Percentiles rank a stretch among this genome's conserved stretches.
These are phyloP conservation scores for Paecilomyces sp. DNA, from an alignment of 2,329 filamentous ascomycete genomes.

Conservation along the genomic window DNA sequence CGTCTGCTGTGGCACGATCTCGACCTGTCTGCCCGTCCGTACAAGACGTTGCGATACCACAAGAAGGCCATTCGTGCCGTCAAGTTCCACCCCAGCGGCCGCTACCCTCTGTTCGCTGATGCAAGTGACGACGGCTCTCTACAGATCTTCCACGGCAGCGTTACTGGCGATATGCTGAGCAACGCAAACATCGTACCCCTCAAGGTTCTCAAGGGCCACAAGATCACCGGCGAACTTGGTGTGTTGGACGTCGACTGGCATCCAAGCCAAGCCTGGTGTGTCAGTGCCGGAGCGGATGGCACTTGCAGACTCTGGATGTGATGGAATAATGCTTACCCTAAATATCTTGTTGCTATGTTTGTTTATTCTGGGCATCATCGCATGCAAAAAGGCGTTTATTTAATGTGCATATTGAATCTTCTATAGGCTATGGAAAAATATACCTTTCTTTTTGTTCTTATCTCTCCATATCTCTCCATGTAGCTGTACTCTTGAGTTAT, in stretches of 20 bases:
- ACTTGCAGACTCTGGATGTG: slow-evolving; percentile 84
- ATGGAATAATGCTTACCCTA: slow-evolving; percentile 8
- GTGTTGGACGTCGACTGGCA: slow-evolving; percentile 97
- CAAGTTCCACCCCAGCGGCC: slow-evolving; percentile 71
- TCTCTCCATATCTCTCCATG: background rate
- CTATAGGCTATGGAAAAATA: slow-evolving; percentile 1
- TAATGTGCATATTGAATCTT: slow-evolving; percentile 3
- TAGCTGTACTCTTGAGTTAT: too few species aligned
- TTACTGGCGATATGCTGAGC: slow-evolving; percentile 89
- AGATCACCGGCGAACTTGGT: slow-evolving; percentile 75
- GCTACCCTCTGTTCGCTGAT: slow-evolving; percentile 82
- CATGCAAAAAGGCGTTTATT: slow-evolving; percentile 1
- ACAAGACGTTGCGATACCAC: slow-evolving; percentile 96
- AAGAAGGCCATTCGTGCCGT: slow-evolving; percentile 84
- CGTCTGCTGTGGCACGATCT: slow-evolving; percentile 94
- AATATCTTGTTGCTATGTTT: background rate
- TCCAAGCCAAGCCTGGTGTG: slow-evolving; percentile 84
- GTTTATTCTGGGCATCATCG: background rate
- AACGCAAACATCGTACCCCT: slow-evolving; percentile 94
- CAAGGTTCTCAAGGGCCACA: slow-evolving; percentile 88
- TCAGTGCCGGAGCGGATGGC: slow-evolving; percentile 90
- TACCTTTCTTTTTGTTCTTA: background rate
- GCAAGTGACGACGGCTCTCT: slow-evolving; percentile 90
- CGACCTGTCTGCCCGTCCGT: slow-evolving; percentile 80
- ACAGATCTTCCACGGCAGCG: slow-evolving; percentile 95